Base-by-base conservation (phyloP, 495 filamentous ascomycete species). In the Neurospora sp. region DNA sequence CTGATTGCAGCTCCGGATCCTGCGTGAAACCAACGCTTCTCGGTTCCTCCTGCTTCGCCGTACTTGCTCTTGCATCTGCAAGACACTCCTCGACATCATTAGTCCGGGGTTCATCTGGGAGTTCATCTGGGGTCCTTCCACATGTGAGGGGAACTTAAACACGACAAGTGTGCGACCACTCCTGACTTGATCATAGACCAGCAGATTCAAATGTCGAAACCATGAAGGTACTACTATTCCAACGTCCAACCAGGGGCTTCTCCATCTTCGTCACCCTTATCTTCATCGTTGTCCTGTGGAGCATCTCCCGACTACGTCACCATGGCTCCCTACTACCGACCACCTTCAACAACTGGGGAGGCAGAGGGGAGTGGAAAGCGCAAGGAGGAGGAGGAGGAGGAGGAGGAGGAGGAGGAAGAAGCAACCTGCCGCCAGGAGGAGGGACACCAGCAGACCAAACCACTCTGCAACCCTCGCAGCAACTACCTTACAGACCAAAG, bases 251-350 rank as follows among this genome's bases (percentile, higher is more conserved):
- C n/a, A 74, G 74, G 54, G 66, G 69, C 40, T 71, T 73, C 24
- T 76, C 76, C 42, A 37, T 79, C 43, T 54, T 81, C 9, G 42
- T 72, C 21, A 69, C 59, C 19, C 9, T 79, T 24, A 17, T 76
- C 59, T 43, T 81, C 31, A 17, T 19, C 72, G 31, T 76, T 24
- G 45, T 81, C 15, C 17, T 78, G 8, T 69, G 74, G 42, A 77
- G 77, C 8, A 69, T 71, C 69, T 38, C 71, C n/a, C 73, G 77
- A 9, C 75, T 81, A 3, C 54, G 54, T 17, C 75, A 71, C 45
- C 42, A 75, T 69, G 76, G 71, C 43, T 70, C 74, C 8, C 62
- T 70, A 31, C 28, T 77, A 37, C 72, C 72, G 39, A 48, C 71
- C 48, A 38, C 73, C 28, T 15, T 66, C 37, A 19, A 73, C 34